Evolutionary conservation across 306 rosid species (phyloP), one percentile per base, ranked within the genome.

Genomic region (Ochetophila trinervis): DNA sequence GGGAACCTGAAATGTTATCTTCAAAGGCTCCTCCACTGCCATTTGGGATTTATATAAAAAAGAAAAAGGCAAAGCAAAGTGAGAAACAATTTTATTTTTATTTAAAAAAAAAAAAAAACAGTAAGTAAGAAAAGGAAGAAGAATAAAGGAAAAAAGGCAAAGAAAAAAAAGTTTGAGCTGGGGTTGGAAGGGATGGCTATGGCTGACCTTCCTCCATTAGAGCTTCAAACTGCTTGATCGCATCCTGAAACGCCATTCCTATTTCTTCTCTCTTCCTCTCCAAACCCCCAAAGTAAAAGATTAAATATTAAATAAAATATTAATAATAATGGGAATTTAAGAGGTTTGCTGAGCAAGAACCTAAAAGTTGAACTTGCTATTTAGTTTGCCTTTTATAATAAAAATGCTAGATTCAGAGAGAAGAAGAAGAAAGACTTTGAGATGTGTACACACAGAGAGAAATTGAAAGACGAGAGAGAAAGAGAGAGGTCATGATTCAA

Each of bases 1-100:
- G 78, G 78, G 22, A 69, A 92, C 98, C 96, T 92, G 86, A 80
- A 87, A 89, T 16, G 98, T 73, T 78, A 53, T 79, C 89, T 72
- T 84, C 77, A 89, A 53, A 56, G 89, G 86, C 77, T 82, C 95
- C 66, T 83, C 87, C 59, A 83, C 96, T 92, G 80, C 59, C 81
- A 92, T 50, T 65, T 53, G 44, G 67, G 72, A 37, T 53, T 34
- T 36, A 76, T 19, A 62, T 5, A 20, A 57, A 24, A 56, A 57
- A 53, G 3, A 4, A 20, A 4, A 40, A 49, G 18, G 53, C 40
- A 32, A 54, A 37, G 34, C 37, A 30, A 6, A 11, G 8, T 32
- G 57, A 24, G 34, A 52, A 60, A 48, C 6, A 60, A 40, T 57
- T 51, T 52, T 10, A 20, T 12, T 24, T 65, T 18, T 19, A 57